Percentiles rank a stretch among this genome's conserved stretches.
Evolutionary conservation across 2,329 filamentous ascomycete genomes (phyloP).

Genomic region (Xylariaceae sp.): DNA sequence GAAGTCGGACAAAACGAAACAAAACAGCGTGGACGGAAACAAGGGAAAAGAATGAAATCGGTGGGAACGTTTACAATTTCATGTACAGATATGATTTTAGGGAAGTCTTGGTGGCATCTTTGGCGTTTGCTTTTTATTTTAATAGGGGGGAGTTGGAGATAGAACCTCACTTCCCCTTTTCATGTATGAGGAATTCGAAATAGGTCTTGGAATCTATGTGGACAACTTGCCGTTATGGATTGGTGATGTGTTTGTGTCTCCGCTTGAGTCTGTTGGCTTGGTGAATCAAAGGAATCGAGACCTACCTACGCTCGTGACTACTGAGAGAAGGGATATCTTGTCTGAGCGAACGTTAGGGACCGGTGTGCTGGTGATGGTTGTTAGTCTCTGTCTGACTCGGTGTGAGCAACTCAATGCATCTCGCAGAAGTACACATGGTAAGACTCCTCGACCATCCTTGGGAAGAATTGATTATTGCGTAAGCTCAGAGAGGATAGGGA

Average conservation of each 20-base stretch:
- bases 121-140: too few species aligned
- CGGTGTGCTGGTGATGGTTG: background rate
- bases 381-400: background rate
- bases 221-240: too few species aligned
- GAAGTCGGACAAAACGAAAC: background rate
- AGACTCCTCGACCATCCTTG: too few species aligned
- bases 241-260: background rate
- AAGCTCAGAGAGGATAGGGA: too few species aligned
- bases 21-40: background rate
- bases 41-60: background rate
- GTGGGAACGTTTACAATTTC: background rate
- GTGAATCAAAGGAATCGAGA: background rate
- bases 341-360: background rate
- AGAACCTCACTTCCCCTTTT: too few species aligned
- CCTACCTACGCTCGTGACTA: background rate
- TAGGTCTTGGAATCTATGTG: too few species aligned
- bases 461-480: too few species aligned
- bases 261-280: background rate
- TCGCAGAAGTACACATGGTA: background rate
- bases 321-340: background rate
- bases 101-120: too few species aligned
- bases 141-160: too few species aligned
- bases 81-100: too few species aligned
- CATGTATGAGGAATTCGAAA: too few species aligned
- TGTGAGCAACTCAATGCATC: background rate